These are phyloP conservation scores for Rhodotorula sp. DNA, from an alignment of 1,284 basidiomycete species.

Conservation along the genomic window DNA sequence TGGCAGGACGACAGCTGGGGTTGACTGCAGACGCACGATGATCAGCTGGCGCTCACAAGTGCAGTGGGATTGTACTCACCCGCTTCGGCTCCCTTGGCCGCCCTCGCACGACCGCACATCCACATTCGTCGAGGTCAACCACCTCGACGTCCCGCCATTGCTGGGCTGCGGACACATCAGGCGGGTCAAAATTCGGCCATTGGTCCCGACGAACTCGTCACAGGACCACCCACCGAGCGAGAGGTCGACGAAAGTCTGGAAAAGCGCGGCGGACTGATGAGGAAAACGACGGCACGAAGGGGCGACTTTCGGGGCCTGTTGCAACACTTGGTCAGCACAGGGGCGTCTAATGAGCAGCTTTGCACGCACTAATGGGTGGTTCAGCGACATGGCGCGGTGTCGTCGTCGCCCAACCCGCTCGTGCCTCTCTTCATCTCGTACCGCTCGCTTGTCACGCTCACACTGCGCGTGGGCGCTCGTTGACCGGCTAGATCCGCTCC, in stretches of 20 bases:
- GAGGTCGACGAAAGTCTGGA: conserved; percentile 48
- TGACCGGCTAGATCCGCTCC: neutral
- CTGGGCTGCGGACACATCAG: conserved; percentile 31
- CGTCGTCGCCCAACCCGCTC: neutral
- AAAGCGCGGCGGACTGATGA: conserved; percentile 44
- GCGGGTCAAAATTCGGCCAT: neutral
- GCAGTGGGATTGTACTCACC: neutral
- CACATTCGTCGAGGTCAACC: conserved; percentile 22
- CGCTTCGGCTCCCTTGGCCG: conserved; percentile 4
- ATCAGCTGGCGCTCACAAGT: neutral
- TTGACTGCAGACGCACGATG: neutral
- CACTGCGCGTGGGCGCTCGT: neutral
- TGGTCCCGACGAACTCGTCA: no score
- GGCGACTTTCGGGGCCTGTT: conserved; percentile 23
- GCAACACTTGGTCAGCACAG: neutral
- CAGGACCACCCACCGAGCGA: conserved; percentile 30
- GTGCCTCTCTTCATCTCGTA: no score
- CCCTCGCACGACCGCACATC: conserved; percentile 19
- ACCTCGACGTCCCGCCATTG: conserved; percentile 36
- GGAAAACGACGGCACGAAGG: conserved; percentile 39
- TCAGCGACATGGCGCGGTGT: conserved; percentile 18
- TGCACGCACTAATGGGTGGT: neutral
- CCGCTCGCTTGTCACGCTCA: neutral
- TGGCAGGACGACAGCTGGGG: conserved; percentile 18
- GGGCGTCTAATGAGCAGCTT: accelerated